Percentiles rank a stretch among this genome's conserved stretches.
Evolutionary conservation across 768 basidiomycete genomes (phyloP).

Genomic region (Mycena kentingensis): DNA sequence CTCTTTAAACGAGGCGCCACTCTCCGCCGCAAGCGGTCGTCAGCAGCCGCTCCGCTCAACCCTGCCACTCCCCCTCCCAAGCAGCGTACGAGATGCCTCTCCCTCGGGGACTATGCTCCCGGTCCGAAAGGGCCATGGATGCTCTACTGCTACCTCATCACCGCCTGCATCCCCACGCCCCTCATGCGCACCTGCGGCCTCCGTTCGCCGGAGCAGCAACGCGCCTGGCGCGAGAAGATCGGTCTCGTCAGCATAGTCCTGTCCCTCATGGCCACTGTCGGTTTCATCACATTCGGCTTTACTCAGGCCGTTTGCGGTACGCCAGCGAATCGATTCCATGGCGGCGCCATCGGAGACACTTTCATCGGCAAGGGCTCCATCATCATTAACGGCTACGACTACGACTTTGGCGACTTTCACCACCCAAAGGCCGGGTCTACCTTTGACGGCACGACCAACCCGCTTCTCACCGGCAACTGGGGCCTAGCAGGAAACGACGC

Average conservation of each 20-base stretch:
- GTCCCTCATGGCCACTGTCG: constrained; percentile 88
- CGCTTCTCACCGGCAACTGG: constrained; percentile 77
- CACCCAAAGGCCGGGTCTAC: constrained; percentile 69
- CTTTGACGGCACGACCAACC: constrained; percentile 84
- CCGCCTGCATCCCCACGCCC: constrained; percentile 79
- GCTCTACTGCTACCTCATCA: constrained; percentile 87
- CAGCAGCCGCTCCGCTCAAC: constrained; percentile 42
- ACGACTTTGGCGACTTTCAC: constrained; percentile 84
- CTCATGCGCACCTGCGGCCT: constrained; percentile 81
- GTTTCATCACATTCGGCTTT: constrained; percentile 98
- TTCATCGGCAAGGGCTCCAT: constrained; percentile 77
- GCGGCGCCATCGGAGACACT: constrained; percentile 71
- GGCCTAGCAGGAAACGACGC: constrained; percentile 85
- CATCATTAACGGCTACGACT: constrained; percentile 92
- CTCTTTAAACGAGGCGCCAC: constrained; percentile 87
- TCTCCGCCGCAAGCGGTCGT: constrained; percentile 65
- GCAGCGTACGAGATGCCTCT: constrained; percentile 51
- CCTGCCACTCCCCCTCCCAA: constrained; percentile 37
- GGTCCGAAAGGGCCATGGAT: constrained; percentile 96
- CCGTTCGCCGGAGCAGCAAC: constrained; percentile 86
- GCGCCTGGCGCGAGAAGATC: constrained; percentile 99
- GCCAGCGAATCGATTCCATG: constrained; percentile 80
- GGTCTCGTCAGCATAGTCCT: constrained; percentile 83
- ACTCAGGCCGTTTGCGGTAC: constrained; percentile 91
- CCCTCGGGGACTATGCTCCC: constrained; percentile 73